Conservation (phyloP, 768 basidiomycete genomes). For the Cystofilobasidium capitatum region DNA sequence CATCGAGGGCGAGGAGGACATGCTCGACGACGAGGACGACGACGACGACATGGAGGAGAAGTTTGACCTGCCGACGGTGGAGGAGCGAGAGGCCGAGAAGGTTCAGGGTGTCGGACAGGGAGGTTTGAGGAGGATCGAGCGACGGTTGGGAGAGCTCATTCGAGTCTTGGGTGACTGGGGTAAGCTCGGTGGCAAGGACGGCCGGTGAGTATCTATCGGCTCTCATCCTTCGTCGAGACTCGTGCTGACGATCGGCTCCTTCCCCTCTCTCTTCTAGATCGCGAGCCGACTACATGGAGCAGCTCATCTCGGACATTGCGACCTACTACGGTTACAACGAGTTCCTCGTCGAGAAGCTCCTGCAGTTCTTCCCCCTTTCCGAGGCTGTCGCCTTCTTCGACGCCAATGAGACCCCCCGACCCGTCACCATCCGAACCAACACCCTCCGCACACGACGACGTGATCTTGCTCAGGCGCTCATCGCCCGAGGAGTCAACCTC, state of each 20-base stretch:
- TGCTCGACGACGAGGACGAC: conserved; percentile 32
- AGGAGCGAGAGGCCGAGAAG: conserved; percentile 65
- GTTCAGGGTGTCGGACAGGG: conserved; percentile 58
- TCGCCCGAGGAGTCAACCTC: conserved; percentile 92
- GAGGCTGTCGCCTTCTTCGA: conserved; percentile 99
- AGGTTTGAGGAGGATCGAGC: conserved; percentile 41
- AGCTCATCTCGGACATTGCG: conserved; percentile 77
- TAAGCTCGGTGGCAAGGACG: conserved; percentile 37
- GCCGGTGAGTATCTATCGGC: conserved; percentile 32
- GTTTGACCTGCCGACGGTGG: conserved; percentile 60
- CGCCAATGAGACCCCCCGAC: conserved; percentile 87
- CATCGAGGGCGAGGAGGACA: conserved; percentile 39
- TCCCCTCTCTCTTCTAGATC: conserved; percentile 47
- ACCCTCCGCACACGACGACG: conserved; percentile 85
- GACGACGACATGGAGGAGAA: conserved; percentile 38
- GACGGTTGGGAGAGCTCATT: conserved; percentile 40
- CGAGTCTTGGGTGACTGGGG: conserved; percentile 36
- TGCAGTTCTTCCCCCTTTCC: conserved; percentile 80
- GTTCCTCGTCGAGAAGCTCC: conserved; percentile 86
- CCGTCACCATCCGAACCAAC: conserved; percentile 96
- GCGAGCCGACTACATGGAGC: conserved; percentile 79
- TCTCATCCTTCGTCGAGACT: neutral
- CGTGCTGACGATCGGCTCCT: neutral
- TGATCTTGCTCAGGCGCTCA: conserved; percentile 83
- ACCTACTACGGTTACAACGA: conserved; percentile 97